A percentile compares a stretch with the other conserved stretches of the same genome.
Evolutionary conservation across 306 rosid genomes (phyloP).

Genomic region (Potentilla sterilis): DNA sequence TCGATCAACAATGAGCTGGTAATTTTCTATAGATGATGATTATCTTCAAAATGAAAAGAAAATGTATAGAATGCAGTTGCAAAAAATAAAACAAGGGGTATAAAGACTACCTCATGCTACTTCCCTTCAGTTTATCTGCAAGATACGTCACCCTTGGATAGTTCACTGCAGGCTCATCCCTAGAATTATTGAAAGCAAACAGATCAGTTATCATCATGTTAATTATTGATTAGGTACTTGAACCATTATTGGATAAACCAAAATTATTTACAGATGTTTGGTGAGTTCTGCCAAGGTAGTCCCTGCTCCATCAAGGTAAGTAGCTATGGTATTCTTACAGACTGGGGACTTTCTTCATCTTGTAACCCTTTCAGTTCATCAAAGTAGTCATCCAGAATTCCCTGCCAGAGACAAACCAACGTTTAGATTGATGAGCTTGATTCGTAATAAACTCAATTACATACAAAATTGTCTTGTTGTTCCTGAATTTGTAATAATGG

Average conservation of each 20-base stretch:
- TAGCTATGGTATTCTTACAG: not conserved
- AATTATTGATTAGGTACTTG: not conserved
- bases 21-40: not conserved
- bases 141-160: not conserved
- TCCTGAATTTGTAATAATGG: too few relatives aligned
- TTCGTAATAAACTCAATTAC: not conserved
- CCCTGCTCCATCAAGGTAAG: not conserved
- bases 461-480: not conserved
- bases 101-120: conserved; percentile 3
- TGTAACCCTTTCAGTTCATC: conserved; percentile 6
- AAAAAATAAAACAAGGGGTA: not conserved
- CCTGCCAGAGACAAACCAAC: not conserved
- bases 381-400: not conserved
- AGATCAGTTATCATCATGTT: not conserved
- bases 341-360: not conserved
- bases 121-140: conserved; percentile 2
- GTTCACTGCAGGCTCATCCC: not conserved
- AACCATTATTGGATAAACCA: not conserved
- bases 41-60: not conserved
- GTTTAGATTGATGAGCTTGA: not conserved
- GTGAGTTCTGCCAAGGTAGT: not conserved
- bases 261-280: not conserved
- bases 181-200: not conserved
- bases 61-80: not conserved
- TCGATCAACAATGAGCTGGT: not conserved